phyloP scores from a whole-genome alignment of 1,284 basidiomycete species.

The Cerioporus squamosus region DNA sequence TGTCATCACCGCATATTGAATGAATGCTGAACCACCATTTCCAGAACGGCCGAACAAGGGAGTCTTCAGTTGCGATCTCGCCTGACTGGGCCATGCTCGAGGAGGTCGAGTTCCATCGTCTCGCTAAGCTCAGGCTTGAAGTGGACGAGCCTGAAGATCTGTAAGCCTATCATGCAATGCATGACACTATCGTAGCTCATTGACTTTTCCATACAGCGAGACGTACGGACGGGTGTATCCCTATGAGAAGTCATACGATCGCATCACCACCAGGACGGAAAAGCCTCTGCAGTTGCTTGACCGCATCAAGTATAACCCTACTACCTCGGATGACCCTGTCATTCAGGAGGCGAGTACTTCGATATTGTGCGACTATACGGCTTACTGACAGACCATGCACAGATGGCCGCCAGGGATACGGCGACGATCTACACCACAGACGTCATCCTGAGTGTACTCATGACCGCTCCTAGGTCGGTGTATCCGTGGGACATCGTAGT shows the following conservation, averaged over 20 bases:
- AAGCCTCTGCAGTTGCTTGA: constrained; percentile 91
- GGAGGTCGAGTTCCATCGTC: constrained; percentile 96
- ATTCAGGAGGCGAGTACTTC: constrained; percentile 74
- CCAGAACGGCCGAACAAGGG: constrained; percentile 87
- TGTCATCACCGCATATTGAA: neutral
- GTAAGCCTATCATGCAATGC: constrained; percentile 50
- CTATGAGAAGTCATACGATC: constrained; percentile 96
- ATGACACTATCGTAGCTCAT: neutral
- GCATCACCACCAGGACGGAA: constrained; percentile 93
- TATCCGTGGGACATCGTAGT: constrained; percentile 99
- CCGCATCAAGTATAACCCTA: constrained; percentile 96
- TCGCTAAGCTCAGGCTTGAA: constrained; percentile 90
- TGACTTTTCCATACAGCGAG: constrained; percentile 52
- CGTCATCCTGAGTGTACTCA: constrained; percentile 93
- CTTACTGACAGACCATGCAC: constrained; percentile 9
- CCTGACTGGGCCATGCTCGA: constrained; percentile 94
- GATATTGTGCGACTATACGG: neutral
- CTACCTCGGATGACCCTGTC: constrained; percentile 96
- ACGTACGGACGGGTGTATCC: constrained; percentile 90
- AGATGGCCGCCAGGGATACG: constrained; percentile 80
- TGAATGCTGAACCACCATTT: neutral
- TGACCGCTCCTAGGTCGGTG: constrained; percentile 94
- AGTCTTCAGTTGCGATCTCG: constrained; percentile 93
- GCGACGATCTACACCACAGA: constrained; percentile 95
- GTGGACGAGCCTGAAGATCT: constrained; percentile 90